Evolutionary conservation across 192 early-diverging fungal species (phyloP).

Genomic region (Ambispora gerdemannii): DNA sequence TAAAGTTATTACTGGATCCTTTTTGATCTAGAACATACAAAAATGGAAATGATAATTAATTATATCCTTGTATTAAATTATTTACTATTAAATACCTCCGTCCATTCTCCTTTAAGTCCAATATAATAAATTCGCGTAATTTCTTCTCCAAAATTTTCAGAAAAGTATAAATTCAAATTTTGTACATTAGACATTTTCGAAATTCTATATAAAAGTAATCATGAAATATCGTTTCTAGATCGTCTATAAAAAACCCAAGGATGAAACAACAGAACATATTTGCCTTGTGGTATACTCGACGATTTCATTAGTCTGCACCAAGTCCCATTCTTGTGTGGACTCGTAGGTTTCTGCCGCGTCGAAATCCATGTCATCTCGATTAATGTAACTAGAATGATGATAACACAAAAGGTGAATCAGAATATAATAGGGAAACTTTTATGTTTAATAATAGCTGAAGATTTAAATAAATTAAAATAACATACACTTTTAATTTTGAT

Average conservation of each 20-base stretch:
- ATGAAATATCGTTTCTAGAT: background rate
- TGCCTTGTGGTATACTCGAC: conserved; percentile 62
- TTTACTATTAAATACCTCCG: conserved; percentile 45
- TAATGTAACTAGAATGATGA: conserved; percentile 64
- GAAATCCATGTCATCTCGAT: conserved; percentile 91
- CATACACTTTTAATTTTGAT: conserved; percentile 72
- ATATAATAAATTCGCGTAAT: conserved; percentile 73
- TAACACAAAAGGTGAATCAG: background rate
- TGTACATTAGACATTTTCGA: conserved; percentile 78
- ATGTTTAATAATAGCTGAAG: no score
- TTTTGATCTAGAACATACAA: conserved; percentile 46
- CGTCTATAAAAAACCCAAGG: background rate
- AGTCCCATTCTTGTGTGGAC: conserved; percentile 81
- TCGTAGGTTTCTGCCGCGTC: conserved; percentile 63
- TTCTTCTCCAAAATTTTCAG: conserved; percentile 75
- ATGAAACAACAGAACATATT: background rate
- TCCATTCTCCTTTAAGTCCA: conserved; percentile 91
- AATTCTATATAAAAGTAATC: conserved; percentile 36
- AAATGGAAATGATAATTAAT: background rate
- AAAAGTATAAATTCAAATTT: conserved; percentile 79
- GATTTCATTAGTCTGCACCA: conserved; percentile 57
- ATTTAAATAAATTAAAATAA: background rate
- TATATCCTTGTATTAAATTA: no score
- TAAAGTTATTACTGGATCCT: conserved; percentile 65
- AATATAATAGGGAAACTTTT: background rate